These are phyloP conservation scores for Xylaria castorea DNA, from an alignment of 495 filamentous ascomycete genomes.

Conservation along the genomic window DNA sequence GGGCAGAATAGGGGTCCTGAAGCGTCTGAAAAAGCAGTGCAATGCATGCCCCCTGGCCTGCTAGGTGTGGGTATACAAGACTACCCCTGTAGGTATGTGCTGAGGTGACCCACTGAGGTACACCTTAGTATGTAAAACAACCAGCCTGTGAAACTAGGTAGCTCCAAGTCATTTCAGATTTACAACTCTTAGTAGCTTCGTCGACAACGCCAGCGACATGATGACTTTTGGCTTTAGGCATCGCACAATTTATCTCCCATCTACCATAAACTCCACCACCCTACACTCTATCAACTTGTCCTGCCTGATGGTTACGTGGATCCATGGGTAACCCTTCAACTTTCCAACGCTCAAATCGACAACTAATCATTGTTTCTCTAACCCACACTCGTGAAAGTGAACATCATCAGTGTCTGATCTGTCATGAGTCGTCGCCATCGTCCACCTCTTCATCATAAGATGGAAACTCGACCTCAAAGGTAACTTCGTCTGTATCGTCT, in stretches of 20 bases:
- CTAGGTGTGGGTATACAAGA: neutral
- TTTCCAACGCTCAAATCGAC: neutral
- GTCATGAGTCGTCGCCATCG: constrained; percentile 25
- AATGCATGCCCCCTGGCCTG: too few species aligned
- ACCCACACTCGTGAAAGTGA: neutral
- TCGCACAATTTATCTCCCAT: neutral
- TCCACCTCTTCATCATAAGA: constrained; percentile 53
- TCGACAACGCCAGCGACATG: neutral
- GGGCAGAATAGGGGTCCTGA: constrained; percentile 18
- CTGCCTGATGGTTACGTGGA: neutral
- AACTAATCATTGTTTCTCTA: neutral
- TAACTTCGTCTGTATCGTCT: constrained; percentile 58
- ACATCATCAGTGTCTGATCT: neutral
- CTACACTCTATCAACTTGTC: neutral
- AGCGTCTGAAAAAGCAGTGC: neutral
- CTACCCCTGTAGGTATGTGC: neutral
- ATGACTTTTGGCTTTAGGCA: neutral
- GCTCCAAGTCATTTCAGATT: neutral
- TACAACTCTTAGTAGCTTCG: neutral
- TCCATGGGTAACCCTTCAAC: neutral
- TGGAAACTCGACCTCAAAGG: constrained; percentile 72
- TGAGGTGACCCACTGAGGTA: neutral
- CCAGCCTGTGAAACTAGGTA: neutral
- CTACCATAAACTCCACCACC: neutral
- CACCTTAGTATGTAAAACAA: neutral